Conservation (phyloP, 805 yeast genomes). For the Metschnikowia matae region DNA sequence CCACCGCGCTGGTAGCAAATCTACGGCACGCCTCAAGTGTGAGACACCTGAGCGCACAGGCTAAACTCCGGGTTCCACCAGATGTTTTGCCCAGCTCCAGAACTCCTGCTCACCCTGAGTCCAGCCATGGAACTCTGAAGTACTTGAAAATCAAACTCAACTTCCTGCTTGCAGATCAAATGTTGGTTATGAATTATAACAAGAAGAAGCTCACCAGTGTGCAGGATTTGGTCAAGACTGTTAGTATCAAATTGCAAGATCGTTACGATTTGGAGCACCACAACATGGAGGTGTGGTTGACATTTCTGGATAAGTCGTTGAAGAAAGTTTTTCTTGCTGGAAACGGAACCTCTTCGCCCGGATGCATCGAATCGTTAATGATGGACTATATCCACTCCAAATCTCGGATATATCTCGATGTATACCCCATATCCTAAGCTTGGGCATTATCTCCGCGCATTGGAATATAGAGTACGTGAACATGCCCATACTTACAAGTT, state of each 20-base stretch:
- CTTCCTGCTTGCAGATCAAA: slow-evolving; percentile 13
- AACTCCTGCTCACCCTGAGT: not conserved
- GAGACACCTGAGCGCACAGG: not conserved
- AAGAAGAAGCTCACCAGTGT: slow-evolving; percentile 14
- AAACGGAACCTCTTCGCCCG: not conserved
- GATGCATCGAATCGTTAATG: slow-evolving; percentile 12
- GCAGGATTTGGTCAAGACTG: slow-evolving; percentile 14
- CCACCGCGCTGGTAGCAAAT: not conserved
- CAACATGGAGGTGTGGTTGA: slow-evolving; percentile 7
- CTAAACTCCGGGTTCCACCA: not conserved
- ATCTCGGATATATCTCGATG: slow-evolving; percentile 21
- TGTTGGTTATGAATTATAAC: slow-evolving; percentile 15
- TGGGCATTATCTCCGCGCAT: not conserved
- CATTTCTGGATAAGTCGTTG: slow-evolving; percentile 12
- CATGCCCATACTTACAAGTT: no score
- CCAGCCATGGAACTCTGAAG: not conserved
- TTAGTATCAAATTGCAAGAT: slow-evolving; percentile 10
- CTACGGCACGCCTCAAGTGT: not conserved
- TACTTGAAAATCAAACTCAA: slow-evolving; percentile 17
- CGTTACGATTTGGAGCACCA: slow-evolving; percentile 8
- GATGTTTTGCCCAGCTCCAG: not conserved
- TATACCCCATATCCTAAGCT: slow-evolving; percentile 4
- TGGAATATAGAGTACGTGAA: no score
- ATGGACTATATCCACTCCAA: slow-evolving; percentile 23
- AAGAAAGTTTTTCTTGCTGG: slow-evolving; percentile 10